A percentile compares a stretch with the other conserved stretches of the same genome.
Conservation (phyloP, 257 asterid genomes). For the Solanum microdontum region DNA sequence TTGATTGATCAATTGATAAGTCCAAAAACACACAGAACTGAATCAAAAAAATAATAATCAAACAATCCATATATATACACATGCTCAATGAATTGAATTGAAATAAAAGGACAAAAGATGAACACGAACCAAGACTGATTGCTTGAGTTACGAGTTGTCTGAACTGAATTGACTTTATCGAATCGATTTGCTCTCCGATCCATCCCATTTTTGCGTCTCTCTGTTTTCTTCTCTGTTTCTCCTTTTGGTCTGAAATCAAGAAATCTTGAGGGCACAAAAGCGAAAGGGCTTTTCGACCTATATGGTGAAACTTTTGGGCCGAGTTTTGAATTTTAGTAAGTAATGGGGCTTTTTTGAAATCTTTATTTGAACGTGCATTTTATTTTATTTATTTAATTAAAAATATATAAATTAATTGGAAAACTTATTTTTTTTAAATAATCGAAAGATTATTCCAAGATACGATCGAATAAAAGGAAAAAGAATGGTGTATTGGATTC, state of each 20-base stretch:
- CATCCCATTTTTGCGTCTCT: constrained; percentile 53
- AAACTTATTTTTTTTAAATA: too few relatives aligned
- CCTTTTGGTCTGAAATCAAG: neutral
- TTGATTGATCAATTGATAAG: neutral
- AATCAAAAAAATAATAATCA: neutral
- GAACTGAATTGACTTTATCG: constrained; percentile 69
- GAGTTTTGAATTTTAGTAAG: neutral
- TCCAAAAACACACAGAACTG: neutral
- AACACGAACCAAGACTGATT: constrained; percentile 65
- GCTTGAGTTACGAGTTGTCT: constrained; percentile 82
- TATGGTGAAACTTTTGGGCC: neutral
- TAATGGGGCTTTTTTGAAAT: neutral
- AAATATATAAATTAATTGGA: too few relatives aligned
- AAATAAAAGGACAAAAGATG: neutral
- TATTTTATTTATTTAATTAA: too few relatives aligned
- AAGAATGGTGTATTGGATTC: rapidly evolving
- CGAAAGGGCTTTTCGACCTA: neutral
- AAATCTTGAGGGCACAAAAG: too few relatives aligned
- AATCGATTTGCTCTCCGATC: constrained; percentile 93
- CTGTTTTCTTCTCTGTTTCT: neutral
- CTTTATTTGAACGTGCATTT: neutral
- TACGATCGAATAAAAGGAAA: too few relatives aligned
- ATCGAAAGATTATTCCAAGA: too few relatives aligned
- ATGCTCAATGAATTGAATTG: neutral
- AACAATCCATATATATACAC: neutral